A percentile compares a stretch with the other conserved stretches of the same genome.
phyloP scores from a whole-genome alignment of 805 yeast genomes.

The Diddensiella santjacobensis region DNA sequence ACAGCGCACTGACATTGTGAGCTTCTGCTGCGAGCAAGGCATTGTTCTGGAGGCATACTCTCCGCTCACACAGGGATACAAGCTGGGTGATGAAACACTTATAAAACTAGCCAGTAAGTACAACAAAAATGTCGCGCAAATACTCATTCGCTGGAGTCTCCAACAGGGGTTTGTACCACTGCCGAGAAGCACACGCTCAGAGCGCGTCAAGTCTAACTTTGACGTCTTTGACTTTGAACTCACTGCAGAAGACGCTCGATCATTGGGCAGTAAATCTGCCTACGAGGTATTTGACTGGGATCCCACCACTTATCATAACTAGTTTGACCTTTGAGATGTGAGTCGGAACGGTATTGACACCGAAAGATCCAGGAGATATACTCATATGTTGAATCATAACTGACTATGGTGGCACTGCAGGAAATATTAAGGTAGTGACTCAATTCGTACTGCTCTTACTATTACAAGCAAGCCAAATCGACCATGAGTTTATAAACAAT shows the following conservation, averaged over 20 bases:
- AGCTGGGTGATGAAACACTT: conserved; percentile 34
- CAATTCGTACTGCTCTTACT: no score
- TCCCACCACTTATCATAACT: conserved; percentile 16
- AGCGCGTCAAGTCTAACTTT: conserved; percentile 54
- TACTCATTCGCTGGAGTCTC: conserved; percentile 48
- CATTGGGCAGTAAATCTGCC: conserved; percentile 15
- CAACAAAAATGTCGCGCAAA: conserved; percentile 42
- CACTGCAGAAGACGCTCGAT: conserved; percentile 28
- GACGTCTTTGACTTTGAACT: conserved; percentile 48
- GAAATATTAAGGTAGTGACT: no score
- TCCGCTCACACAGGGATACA: conserved; percentile 71
- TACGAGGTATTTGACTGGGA: conserved; percentile 21
- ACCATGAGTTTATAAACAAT: no score
- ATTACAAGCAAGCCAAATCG: no score
- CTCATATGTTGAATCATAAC: no score
- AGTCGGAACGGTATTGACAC: no score
- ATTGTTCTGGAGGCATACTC: conserved; percentile 72
- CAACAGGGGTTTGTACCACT: conserved; percentile 57
- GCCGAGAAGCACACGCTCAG: conserved; percentile 62
- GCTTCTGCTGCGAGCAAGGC: conserved; percentile 53
- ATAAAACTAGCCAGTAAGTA: conserved; percentile 39
- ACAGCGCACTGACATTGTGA: conserved; percentile 59
- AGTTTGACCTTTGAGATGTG: no score
- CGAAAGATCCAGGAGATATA: no score
- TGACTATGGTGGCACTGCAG: no score